Base-by-base conservation (phyloP, 2,329 filamentous ascomycete species). In the Tolypocladium ophioglossoides region DNA sequence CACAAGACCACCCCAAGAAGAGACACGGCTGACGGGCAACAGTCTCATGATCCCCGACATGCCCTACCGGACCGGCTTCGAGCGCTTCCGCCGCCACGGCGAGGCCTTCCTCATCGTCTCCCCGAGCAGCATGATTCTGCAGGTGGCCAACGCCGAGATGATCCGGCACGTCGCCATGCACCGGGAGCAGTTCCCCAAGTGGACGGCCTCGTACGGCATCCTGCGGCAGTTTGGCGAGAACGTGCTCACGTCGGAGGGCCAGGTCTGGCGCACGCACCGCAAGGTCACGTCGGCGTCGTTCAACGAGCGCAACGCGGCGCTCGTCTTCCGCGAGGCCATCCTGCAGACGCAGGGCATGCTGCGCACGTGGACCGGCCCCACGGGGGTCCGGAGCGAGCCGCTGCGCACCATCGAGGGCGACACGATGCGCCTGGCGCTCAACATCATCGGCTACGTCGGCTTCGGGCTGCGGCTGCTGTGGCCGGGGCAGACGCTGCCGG, bases 211-310 rank as follows among this genome's bases (percentile, higher is more conserved):
- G 22, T 74, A 73, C 59, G 63, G 58, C 54, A 66, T 71, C 46
- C 58, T 74, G 52, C 58, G 63, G 16, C 62, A 67, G 53, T 91
- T 86, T 64, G 87, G 88, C 38, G 76, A 82, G 54, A 92, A 89
- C 64, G 78, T 91, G 2, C 70, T 91, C 24, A 82, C 82, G 0
- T 83, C 84, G 2, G 87, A 91, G 66, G 87, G 87, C 1, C 65
- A 73, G 1, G 69, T 78, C 32, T 92, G 87, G 88, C 83, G 83
- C 35, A 77, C 80, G 68, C 87, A 92, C 66, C 80, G 87, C 57
- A 89, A 87, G 69, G 78, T 84, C 46, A 86, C 83, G 0, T 80
- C 84, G 32, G 82, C 86, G 0, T 82, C 82, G 4, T 91, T 92
- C 68, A 89, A 85, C 55, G 88, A 92, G 71, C 83, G 79, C 70